Evolutionary conservation across 805 yeast species (phyloP).

Genomic region (Candida namnaoensis): DNA sequence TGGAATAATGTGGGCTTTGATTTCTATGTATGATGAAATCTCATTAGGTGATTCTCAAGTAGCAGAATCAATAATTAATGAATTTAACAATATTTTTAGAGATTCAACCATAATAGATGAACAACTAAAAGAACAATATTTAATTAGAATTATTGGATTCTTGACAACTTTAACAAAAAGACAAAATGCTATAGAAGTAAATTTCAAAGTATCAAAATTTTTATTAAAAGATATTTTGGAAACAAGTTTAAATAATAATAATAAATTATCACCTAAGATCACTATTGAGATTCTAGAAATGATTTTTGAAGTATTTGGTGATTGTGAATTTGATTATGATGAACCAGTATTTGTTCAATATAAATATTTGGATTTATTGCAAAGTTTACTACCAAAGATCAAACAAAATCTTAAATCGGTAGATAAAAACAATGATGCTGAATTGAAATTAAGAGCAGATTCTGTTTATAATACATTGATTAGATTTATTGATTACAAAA

Average conservation of each 20-base stretch:
- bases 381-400: slow-evolving; percentile 34
- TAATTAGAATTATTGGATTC: slow-evolving; percentile 41
- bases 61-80: slow-evolving; percentile 12
- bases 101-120: slow-evolving; percentile 1
- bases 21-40: slow-evolving; percentile 19
- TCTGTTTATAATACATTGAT: slow-evolving; percentile 60
- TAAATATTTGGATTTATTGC: slow-evolving; percentile 34
- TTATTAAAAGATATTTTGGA: slow-evolving; percentile 23
- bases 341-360: slow-evolving; percentile 52
- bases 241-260: neutral
- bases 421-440: slow-evolving; percentile 53
- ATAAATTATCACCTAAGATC: slow-evolving; percentile 25
- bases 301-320: slow-evolving; percentile 75
- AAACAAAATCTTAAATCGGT: slow-evolving; percentile 49
- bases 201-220: slow-evolving; percentile 36
- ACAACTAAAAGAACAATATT: slow-evolving; percentile 26
- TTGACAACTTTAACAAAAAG: slow-evolving; percentile 40
- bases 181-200: slow-evolving; percentile 34
- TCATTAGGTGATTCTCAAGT: slow-evolving; percentile 17
- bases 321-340: slow-evolving; percentile 60
- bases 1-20: slow-evolving; percentile 35
- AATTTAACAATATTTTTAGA: slow-evolving; percentile 9
- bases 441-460: slow-evolving; percentile 53
- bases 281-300: slow-evolving; percentile 55
- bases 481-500: slow-evolving; percentile 74